Percentiles rank a stretch among this genome's conserved stretches.
These are phyloP conservation scores for Fusarium heterosporum DNA, from an alignment of 2,329 filamentous ascomycete genomes.

Conservation along the genomic window DNA sequence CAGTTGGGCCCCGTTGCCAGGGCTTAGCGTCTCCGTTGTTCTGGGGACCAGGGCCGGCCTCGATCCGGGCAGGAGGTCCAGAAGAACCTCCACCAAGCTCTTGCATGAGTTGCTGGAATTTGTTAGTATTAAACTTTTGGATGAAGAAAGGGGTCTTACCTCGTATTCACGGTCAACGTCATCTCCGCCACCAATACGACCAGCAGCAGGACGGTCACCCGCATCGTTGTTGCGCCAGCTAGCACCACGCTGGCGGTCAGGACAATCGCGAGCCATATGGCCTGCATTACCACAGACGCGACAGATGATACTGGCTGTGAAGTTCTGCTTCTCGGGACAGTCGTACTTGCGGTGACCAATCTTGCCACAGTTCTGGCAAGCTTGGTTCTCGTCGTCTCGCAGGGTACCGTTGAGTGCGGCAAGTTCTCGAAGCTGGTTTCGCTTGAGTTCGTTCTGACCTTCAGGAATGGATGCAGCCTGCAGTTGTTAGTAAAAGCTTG, in stretches of 20 bases:
- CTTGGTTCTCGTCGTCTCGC: slow-evolving; percentile 98
- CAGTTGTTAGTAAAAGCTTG: slow-evolving; percentile 40
- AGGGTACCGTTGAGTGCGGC: slow-evolving; percentile 98
- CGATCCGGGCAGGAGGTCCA: slow-evolving; percentile 81
- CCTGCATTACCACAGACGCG: slow-evolving; percentile 97
- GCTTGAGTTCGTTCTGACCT: slow-evolving; percentile 98
- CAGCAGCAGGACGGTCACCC: slow-evolving; percentile 64
- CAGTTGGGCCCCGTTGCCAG: slow-evolving; percentile 88
- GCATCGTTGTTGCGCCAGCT: slow-evolving; percentile 88
- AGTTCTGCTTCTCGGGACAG: slow-evolving; percentile 97
- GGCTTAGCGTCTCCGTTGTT: slow-evolving; percentile 76
- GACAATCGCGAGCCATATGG: slow-evolving; percentile 98
- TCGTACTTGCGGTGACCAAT: slow-evolving; percentile 99
- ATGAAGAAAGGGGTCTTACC: slow-evolving; percentile 63
- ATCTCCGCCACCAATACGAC: slow-evolving; percentile 80
- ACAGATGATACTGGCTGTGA: slow-evolving; percentile 99
- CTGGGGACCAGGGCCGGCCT: slow-evolving; percentile 76
- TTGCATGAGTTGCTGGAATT: slow-evolving; percentile 88
- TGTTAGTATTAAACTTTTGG: slow-evolving; percentile 55
- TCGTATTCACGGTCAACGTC: slow-evolving; percentile 95
- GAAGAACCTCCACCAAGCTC: slow-evolving; percentile 80
- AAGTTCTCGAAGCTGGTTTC: slow-evolving; percentile 97
- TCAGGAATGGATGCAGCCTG: slow-evolving; percentile 98
- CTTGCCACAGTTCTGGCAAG: slow-evolving; percentile 98
- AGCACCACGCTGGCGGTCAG: slow-evolving; percentile 88